Base-by-base conservation (phyloP, 2,329 filamentous ascomycete species). In the Trichoderma guizhouense region DNA sequence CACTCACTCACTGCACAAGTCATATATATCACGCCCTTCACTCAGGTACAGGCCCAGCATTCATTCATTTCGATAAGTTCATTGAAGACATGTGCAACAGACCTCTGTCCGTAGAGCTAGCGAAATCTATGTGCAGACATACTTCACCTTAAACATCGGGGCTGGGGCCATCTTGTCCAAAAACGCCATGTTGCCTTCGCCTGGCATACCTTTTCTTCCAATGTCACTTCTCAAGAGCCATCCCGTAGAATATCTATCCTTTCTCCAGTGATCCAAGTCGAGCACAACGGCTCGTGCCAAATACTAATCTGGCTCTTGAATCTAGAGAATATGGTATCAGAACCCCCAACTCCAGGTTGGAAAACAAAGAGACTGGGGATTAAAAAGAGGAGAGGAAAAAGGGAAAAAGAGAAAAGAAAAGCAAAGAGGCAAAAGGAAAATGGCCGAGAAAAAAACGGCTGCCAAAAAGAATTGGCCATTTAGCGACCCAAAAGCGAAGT, bases 61-160 rank as follows among this genome's bases (percentile, higher is more conserved):
- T 51, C 9, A 51, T 21, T 51, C 43, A 51, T 51, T 39, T 66
- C 30, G 51, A 57, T 57, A 34, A 18, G 30, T 67, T 24, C 32
- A 47, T 47, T 62, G 30, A 63, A 62, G 47, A 60, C 32, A 51
- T 58, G 58, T 51, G 39, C 60, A 26, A 34, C 30, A 61, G 57
- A 34, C 68, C 62, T 53, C 61, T 63, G 43, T 57, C 58, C 66
- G 39, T 70, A 60, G 28, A 39, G 30, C 39, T 58, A 53, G 32
- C 39, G 39, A 26, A 34, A 72, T 61, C 61, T 71, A 72, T 47
- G 53, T 55, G 68, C 68, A 71, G 53, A 66, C 61, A 72, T 72
- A 72, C 71, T 71, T 71, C 51, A 72, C 71, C 71, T 72, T 71
- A 28, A 39, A 58, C 18, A 62, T 24, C 60, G 26, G 18, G 36